Conservation (phyloP, 2,329 filamentous ascomycete genomes). For the Aspergillus sp. region DNA sequence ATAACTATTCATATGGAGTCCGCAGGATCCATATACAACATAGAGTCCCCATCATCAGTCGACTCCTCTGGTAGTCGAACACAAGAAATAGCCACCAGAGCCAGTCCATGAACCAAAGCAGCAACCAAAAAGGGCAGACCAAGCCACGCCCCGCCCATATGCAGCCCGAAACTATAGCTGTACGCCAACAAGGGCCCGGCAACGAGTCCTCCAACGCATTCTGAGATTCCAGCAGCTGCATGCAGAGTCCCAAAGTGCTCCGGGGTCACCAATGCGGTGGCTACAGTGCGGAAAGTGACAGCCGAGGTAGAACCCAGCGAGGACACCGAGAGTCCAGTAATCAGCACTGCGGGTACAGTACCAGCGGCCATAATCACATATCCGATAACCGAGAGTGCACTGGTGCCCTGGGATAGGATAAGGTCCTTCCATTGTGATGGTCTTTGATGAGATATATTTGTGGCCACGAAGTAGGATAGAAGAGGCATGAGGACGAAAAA, state of each 20-base stretch:
- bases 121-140: slow-evolving; percentile 23
- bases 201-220: slow-evolving; percentile 15
- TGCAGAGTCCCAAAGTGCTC: slow-evolving; percentile 25
- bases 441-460: slow-evolving; percentile 13
- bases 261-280: slow-evolving; percentile 18
- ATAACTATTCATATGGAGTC: no score
- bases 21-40: no score
- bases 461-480: slow-evolving; percentile 9
- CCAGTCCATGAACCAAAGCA: slow-evolving; percentile 12
- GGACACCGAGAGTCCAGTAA: slow-evolving; percentile 16
- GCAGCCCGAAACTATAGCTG: slow-evolving; percentile 20
- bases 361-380: slow-evolving; percentile 10
- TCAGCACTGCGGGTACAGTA: slow-evolving; percentile 6
- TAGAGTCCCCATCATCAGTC: no score
- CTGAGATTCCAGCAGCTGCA: slow-evolving; percentile 18
- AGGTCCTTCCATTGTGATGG: slow-evolving; percentile 12
- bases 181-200: slow-evolving; percentile 23
- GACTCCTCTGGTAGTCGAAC: no score
- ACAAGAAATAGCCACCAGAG: slow-evolving; percentile 3
- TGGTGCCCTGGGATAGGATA: slow-evolving; percentile 14
- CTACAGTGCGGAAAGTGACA: slow-evolving; percentile 19
- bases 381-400: slow-evolving; percentile 16
- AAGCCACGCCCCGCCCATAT: slow-evolving; percentile 19
- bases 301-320: slow-evolving; percentile 21
- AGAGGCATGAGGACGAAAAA: slow-evolving; percentile 19